Base-by-base conservation (phyloP, 768 basidiomycete species). In the Boletus sp. region DNA sequence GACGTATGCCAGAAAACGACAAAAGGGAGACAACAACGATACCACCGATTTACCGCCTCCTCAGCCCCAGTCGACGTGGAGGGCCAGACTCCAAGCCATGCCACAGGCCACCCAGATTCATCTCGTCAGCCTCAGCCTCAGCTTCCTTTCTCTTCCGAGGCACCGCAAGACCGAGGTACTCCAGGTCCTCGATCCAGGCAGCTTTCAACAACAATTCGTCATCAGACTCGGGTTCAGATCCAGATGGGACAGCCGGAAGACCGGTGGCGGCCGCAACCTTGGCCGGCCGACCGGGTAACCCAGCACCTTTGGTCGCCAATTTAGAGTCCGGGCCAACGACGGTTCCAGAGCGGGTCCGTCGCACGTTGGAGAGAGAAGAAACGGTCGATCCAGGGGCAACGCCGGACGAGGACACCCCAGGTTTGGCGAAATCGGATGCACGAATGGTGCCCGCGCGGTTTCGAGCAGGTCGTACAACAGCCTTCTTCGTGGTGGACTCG, bases 371-470 rank as follows among this genome's bases (percentile, higher is more conserved):
- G 5, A 20, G 29, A 17, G 49, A 52, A 8, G 54, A 37, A 24
- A 48, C 30, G 0, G 48, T 30, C 7, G 12, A 15, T 46, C 32
- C 30, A 12, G 57, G 32, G 32, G 28, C 35, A 45, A 45, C 40
- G 52, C 57, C 28, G 3, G 60, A 54, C 33, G 51, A 55, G 47
- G 53, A 32, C 36, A 46, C 37, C 10, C 50, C 53, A 6, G 61
- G 54, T 35, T 59, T 72, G 35, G 60, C 18, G 47, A 73, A 77
- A 59, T 80, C 79, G n/a, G 76, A 82, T 48, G 77, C 80, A 50
- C 75, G 81, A 64, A 77, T 83, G 51, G 78, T 83, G 58, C 75
- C 80, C 28, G 75, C 81, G 17, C 82, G 78, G n/a, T 71, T 72
- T n/a, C 75, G 69, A 49, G 68, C 41, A 15, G 37, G 47, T 45